Evolutionary conservation across 148 eudicot species (phyloP), one percentile per base, ranked within the genome.

Genomic region (Heliamphora exappendiculata): DNA sequence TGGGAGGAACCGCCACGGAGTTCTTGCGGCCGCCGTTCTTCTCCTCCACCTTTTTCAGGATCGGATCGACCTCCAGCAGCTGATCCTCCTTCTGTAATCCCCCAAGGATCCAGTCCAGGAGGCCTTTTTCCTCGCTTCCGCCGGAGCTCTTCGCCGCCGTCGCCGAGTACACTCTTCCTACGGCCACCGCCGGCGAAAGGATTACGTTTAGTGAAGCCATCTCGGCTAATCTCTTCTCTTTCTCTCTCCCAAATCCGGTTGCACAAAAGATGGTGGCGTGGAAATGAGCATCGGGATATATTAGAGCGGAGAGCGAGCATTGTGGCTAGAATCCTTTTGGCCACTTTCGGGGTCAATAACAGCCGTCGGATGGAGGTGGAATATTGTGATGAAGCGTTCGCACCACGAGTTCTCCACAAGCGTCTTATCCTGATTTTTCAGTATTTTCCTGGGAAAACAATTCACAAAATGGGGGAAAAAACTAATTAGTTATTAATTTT

Each of bases 31-130:
- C 74, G 75, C 79, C 78, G 44, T 41, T 57, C 83, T 82, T 86
- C 29, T 72, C 89, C 67, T 88, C 91, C 62, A 90, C 94, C 84
- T 89, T 91, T 77, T 87, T 78, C 53, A 91, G 87, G 58, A 91
- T 80, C 1, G 96, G 96, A 62, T 89, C 96, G 45, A 91, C 88
- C 83, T 89, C 96, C 53, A 78, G 74, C 31, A 91, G 42, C 83
- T 89, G 94, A 39, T 88, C 96, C 36, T 86, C 72, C 74, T 91
- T 91, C 66, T 44, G 67, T 53, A 91, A 54, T 5, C 82, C 85
- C 53, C 93, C 91, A n/a, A 85, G 62, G 0, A 91, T 60, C 71
- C 80, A 91, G 22, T 91, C 93, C 24, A 85, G 41, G n/a, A 86
- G 42, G 39, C 90, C 68, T 73, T 89, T 87, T 83, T 91, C 96